These are phyloP conservation scores for Tricholoma saponaceum DNA, from an alignment of 768 basidiomycete genomes.

Conservation along the genomic window DNA sequence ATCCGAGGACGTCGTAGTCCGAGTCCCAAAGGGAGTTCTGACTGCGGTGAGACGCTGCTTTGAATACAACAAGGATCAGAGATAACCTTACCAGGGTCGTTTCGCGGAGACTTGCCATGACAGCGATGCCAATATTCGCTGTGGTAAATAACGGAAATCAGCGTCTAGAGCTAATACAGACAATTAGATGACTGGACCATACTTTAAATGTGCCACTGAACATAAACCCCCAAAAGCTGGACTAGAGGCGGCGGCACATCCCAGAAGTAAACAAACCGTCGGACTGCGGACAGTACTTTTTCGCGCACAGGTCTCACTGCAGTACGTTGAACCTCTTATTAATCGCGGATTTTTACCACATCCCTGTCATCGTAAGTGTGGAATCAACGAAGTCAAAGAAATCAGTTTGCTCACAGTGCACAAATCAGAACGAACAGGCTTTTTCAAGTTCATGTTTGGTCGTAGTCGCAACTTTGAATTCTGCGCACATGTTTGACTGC, in stretches of 20 bases:
- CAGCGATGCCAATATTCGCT: not conserved
- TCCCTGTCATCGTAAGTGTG: slow-evolving; percentile 3
- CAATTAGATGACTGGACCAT: not conserved
- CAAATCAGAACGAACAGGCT: not conserved
- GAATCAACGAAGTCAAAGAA: not conserved
- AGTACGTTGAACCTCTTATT: slow-evolving; percentile 8
- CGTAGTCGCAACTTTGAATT: slow-evolving; percentile 1
- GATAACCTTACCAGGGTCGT: not conserved
- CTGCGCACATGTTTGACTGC: slow-evolving; percentile 10
- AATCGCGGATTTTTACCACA: slow-evolving; percentile 12
- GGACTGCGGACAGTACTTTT: not conserved
- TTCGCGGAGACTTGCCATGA: not conserved
- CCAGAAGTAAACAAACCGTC: slow-evolving; percentile 2
- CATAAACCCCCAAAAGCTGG: slow-evolving; percentile 10
- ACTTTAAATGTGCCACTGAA: slow-evolving; percentile 4
- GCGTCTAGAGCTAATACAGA: not conserved
- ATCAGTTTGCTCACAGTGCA: not conserved
- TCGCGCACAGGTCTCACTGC: slow-evolving; percentile 11
- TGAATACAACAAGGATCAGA: not conserved
- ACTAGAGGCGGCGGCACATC: slow-evolving; percentile 3
- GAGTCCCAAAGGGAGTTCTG: slow-evolving; percentile 9
- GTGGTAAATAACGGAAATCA: not conserved
- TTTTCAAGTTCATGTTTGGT: too few species aligned
- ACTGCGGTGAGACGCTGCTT: not conserved
- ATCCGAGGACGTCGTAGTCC: slow-evolving; percentile 34